Evolutionary conservation across 2,329 filamentous ascomycete species (phyloP), one percentile per base, ranked within the genome.

Genomic region (Eutypella sp.): DNA sequence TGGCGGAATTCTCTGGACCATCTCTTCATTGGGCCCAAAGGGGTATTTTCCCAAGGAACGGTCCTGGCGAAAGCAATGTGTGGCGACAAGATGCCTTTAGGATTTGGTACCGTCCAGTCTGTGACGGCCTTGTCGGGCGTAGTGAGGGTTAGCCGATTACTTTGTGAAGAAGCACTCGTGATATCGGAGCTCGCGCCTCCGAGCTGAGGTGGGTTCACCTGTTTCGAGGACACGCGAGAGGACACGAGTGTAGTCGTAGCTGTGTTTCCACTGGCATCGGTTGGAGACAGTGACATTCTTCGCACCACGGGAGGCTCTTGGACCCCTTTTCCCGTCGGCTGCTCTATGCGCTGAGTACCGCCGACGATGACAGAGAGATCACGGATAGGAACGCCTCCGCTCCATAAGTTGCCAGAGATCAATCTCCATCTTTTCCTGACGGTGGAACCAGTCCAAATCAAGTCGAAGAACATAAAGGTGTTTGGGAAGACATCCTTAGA

Each of bases 1-100:
- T 73, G 69, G 4, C 72, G 70, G 15, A 76, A 69, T 37, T 72
- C 66, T 2, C 60, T 47, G 1, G 70, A 64, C 73, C 73, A 76
- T 5, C 51, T 59, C 2, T 63, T 47, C 63, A 76, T 69, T 1
- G 65, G 61, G 0, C 73, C 73, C 0, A 76, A 54, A 0, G 69
- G 66, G 0, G 72, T 75, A 4, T 48, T 56, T 2, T 59, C 57
- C 73, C 73, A 76, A 46, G 73, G 61, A 3, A 73, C 57, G 1
- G 53, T 53, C 2, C 65, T 56, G 5, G 62, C 62, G 34, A 58
- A 60, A 4, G 55, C 45, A 3, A 65, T 42, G 31, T 68, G 59
- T 0, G 54, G 41, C 0, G 65, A 61, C 9, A 68, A 40, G 5
- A 60, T 41, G 0, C 66, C 65, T 13, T 52, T 60, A 2, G 64